Evolutionary conservation across 441 rosid genomes (phyloP).

Genomic region (Gossypium trilobum): DNA sequence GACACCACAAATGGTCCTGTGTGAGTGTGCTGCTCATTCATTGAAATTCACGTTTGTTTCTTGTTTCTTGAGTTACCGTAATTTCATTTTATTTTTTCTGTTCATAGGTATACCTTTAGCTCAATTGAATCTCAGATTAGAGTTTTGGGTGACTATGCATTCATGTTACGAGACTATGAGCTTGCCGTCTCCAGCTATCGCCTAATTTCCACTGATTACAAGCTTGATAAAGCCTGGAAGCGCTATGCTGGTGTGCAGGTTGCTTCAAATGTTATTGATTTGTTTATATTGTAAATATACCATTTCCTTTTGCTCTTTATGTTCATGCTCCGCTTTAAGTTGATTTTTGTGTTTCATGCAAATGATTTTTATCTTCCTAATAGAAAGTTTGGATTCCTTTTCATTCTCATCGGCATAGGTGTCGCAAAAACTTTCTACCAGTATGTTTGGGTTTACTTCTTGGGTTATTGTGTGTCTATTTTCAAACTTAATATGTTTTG

Average conservation of each 20-base stretch:
- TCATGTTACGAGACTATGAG: conserved; percentile 95
- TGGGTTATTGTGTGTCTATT: neutral
- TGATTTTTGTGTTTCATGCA: conserved; percentile 11
- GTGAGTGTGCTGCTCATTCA: conserved; percentile 38
- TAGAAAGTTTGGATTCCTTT: neutral
- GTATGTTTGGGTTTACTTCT: neutral
- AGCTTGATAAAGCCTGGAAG: conserved; percentile 98
- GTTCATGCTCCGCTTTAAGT: neutral
- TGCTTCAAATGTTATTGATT: conserved; percentile 28
- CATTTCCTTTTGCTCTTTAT: neutral
- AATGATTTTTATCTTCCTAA: neutral
- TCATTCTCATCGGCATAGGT: neutral
- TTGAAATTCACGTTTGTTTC: neutral
- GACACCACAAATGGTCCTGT: conserved; percentile 56
- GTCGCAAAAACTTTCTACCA: neutral
- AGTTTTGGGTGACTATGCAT: conserved; percentile 90
- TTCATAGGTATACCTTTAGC: conserved; percentile 79
- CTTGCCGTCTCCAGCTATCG: conserved; percentile 91
- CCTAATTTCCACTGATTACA: conserved; percentile 89
- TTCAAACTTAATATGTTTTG: conserved; percentile 11
- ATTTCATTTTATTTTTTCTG: conserved; percentile 21
- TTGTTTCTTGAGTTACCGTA: conserved; percentile 14
- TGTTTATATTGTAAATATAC: neutral
- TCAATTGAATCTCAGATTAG: conserved; percentile 94
- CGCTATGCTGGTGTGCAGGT: conserved; percentile 98